These are phyloP conservation scores for Aspergillus eucalypticola DNA, from an alignment of 2,329 filamentous ascomycete genomes.

Conservation along the genomic window DNA sequence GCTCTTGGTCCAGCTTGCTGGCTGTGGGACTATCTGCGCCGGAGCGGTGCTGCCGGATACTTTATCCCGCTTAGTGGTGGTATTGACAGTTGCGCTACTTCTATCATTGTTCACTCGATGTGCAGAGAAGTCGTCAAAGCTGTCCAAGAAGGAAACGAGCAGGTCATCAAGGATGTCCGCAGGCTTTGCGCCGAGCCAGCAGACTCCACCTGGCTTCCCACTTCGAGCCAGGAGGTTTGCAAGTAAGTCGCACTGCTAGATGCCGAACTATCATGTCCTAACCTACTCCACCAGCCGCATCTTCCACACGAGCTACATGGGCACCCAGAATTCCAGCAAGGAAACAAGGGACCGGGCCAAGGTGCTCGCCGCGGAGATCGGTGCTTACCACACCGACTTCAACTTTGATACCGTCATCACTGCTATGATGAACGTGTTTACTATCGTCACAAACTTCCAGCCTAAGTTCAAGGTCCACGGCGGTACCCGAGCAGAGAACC, in stretches of 20 bases:
- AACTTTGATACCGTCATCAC: conserved; percentile 70
- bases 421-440: conserved; percentile 62
- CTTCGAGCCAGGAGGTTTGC: conserved; percentile 61
- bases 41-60: conserved; percentile 39
- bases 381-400: conserved; percentile 70
- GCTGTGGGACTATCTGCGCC: conserved; percentile 54
- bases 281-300: conserved; percentile 40
- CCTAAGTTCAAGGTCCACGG: conserved; percentile 66
- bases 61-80: conserved; percentile 44
- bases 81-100: conserved; percentile 43
- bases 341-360: conserved; percentile 69
- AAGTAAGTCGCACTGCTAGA: conserved; percentile 26
- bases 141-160: conserved; percentile 38
- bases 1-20: conserved; percentile 65
- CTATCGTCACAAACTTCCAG: conserved; percentile 59
- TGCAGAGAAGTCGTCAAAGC: conserved; percentile 39
- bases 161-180: conserved; percentile 57
- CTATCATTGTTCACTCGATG: conserved; percentile 44
- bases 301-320: conserved; percentile 70
- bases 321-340: conserved; percentile 65
- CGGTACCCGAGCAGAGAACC: conserved; percentile 61
- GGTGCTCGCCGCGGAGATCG: conserved; percentile 61
- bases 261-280: background rate
- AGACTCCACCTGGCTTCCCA: conserved; percentile 52
- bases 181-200: conserved; percentile 54